A percentile compares a stretch with the other conserved stretches of the same genome.
These are phyloP conservation scores for Phaseolus coccineus DNA, from an alignment of 331 rosid genomes.

Conservation along the genomic window DNA sequence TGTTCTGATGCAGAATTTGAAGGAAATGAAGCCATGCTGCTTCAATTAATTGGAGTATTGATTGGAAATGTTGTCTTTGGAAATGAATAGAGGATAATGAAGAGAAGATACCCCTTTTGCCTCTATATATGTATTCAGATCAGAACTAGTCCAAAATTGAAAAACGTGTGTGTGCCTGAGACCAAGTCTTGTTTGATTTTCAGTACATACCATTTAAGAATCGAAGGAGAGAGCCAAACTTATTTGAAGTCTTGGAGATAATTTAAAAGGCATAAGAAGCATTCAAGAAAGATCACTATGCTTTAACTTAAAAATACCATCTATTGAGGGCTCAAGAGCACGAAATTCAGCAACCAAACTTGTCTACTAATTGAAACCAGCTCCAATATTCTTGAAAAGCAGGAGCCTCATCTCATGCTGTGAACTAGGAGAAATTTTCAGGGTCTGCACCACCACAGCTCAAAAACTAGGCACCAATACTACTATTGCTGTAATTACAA, in stretches of 20 bases:
- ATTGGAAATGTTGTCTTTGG: constrained; percentile 27
- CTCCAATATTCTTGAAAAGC: constrained; percentile 19
- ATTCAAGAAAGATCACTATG: constrained; percentile 30
- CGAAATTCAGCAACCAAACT: constrained; percentile 30
- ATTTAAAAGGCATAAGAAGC: constrained; percentile 31
- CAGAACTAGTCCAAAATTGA: constrained; percentile 37
- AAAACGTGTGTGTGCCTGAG: constrained; percentile 25
- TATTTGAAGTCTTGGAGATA: constrained; percentile 23
- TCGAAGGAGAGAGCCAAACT: constrained; percentile 9
- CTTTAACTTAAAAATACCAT: constrained; percentile 40
- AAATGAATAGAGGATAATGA: constrained; percentile 19
- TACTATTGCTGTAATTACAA: constrained; percentile 5
- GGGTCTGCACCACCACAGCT: constrained; percentile 22
- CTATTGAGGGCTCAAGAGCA: constrained; percentile 27
- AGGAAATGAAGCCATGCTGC: constrained; percentile 51
- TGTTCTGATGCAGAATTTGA: constrained; percentile 52
- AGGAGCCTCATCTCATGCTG: background rate
- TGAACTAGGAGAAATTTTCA: background rate
- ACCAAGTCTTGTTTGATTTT: constrained; percentile 48
- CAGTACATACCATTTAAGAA: constrained; percentile 22
- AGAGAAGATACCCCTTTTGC: constrained; percentile 34
- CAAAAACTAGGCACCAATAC: constrained; percentile 9
- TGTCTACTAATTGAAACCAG: constrained; percentile 23
- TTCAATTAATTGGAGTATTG: constrained; percentile 51
- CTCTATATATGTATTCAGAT: constrained; percentile 11